phyloP scores from a whole-genome alignment of 192 early-diverging fungal genomes.

The Coemansia sp. region DNA sequence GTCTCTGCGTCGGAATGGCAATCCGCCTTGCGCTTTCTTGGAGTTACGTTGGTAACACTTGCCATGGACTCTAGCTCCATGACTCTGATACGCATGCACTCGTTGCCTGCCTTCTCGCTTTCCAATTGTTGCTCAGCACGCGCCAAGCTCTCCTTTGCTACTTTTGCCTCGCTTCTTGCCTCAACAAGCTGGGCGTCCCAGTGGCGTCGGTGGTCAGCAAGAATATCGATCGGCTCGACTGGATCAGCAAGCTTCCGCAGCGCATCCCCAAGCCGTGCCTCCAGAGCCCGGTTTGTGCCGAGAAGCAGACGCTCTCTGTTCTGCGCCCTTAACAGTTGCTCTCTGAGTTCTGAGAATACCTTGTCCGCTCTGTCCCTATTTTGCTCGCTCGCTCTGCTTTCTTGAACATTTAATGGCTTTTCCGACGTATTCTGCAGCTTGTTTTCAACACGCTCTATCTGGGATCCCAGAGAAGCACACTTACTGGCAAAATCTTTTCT shows the following conservation, averaged over 20 bases:
- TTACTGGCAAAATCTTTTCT: slow-evolving; percentile 1
- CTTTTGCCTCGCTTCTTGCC: slow-evolving; percentile 1
- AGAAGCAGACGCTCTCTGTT: slow-evolving; percentile 23
- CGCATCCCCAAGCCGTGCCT: slow-evolving; percentile 21
- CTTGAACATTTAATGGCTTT: neutral
- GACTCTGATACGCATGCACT: slow-evolving; percentile 6
- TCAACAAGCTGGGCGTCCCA: slow-evolving; percentile 29
- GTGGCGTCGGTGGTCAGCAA: slow-evolving; percentile 7
- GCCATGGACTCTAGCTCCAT: neutral
- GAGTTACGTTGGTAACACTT: slow-evolving; percentile 1
- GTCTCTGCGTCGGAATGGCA: neutral
- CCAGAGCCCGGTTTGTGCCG: slow-evolving; percentile 18
- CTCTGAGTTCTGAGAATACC: neutral
- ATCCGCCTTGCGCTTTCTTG: slow-evolving; percentile 20
- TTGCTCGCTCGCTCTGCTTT: slow-evolving; percentile 15
- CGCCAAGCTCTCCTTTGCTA: neutral
- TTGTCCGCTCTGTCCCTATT: neutral
- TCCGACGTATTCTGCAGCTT: neutral
- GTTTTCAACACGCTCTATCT: neutral
- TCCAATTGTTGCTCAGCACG: slow-evolving; percentile 4
- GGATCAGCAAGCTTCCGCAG: slow-evolving; percentile 10
- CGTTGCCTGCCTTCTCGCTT: slow-evolving; percentile 4
- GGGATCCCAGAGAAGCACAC: slow-evolving; percentile 7
- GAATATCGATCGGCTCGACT: slow-evolving; percentile 2
- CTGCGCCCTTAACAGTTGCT: slow-evolving; percentile 6